Conservation (phyloP, 805 yeast genomes). For the Spathaspora gorwiae region DNA sequence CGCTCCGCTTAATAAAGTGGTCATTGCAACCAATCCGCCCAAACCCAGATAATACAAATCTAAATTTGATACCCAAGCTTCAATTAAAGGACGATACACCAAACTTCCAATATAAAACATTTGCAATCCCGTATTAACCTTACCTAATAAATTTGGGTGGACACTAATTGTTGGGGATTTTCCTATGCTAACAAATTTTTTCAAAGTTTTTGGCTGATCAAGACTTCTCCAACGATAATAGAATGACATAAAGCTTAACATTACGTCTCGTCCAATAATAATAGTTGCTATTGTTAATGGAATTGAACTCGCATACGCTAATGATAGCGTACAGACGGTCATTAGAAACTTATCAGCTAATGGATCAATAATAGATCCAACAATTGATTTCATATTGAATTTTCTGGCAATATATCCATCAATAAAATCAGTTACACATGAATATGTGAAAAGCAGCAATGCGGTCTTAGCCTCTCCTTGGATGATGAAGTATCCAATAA, state of each 20-base stretch:
- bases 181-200: conserved; percentile 71
- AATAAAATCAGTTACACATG: conserved; percentile 84
- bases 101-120: conserved; percentile 74
- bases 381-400: conserved; percentile 68
- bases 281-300: conserved; percentile 61
- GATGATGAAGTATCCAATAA: conserved; percentile 74
- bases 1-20: conserved; percentile 75
- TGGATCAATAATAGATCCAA: conserved; percentile 92
- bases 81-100: conserved; percentile 32
- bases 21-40: conserved; percentile 35
- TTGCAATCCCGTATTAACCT: conserved; percentile 86
- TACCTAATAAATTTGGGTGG: conserved; percentile 80
- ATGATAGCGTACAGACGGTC: conserved; percentile 77
- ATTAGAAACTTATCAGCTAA: conserved; percentile 89
- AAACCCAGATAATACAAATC: conserved; percentile 18
- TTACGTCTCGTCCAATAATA: conserved; percentile 80
- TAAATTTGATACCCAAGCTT: conserved; percentile 12
- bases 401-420: conserved; percentile 90
- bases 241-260: conserved; percentile 67
- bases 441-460: conserved; percentile 68
- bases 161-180: conserved; percentile 76
- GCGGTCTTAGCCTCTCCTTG: conserved; percentile 62
- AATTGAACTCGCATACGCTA: conserved; percentile 63
- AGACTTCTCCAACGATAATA: conserved; percentile 68
- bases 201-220: conserved; percentile 70